Evolutionary conservation across 2,329 filamentous ascomycete species (phyloP), one percentile per base, ranked within the genome.

Genomic region (Colletotrichum truncatum): DNA sequence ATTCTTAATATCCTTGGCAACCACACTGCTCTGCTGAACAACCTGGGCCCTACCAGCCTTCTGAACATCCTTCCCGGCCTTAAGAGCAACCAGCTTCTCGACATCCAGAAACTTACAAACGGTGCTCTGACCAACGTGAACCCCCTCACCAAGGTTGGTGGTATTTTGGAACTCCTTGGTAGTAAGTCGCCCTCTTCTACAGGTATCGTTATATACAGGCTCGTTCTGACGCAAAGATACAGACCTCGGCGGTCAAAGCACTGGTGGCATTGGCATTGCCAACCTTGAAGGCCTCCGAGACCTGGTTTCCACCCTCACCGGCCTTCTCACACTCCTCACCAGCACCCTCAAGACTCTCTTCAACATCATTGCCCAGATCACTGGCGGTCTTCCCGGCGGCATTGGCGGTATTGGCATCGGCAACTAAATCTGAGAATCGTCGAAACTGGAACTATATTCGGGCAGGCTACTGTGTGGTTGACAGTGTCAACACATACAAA

Each of bases 381-480:
- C 43, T 21, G 16, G 43, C 39, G 25, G 23, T 10, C 3, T 46
- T 9, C 30, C 41, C 26, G 25, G 39, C 14, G 18, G 56, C 16
- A 14, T 48, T 4, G 41, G 59, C 25, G n/a, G 25, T n/a, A 9
- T 48, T 14, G 12, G 26, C 43, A 21, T 28, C 59, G 53, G 30
- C 16, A n/a, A 7, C 28, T 61, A 65, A 62, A 43, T 25, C 39
- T 9, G 41, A 11, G 8, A 32, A 23, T n/a, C 34, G 49, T 30
- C 4, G 16, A 34, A 16, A 36, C 43, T 43, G 30, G 49, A 3
- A 63, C 58, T 66, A 38, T 28, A n/a, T 59, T 36, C 39, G 38
- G 46, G 64, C 59, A 59, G 64, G 46, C 32, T 34, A 46, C 12
- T 57, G 18, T 39, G 53, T 53, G 54, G 60, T 52, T 18, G 39